A percentile compares a stretch with the other conserved stretches of the same genome.
Conservation (phyloP, 768 basidiomycete species). For the Hemileccinum rubropunctum region DNA sequence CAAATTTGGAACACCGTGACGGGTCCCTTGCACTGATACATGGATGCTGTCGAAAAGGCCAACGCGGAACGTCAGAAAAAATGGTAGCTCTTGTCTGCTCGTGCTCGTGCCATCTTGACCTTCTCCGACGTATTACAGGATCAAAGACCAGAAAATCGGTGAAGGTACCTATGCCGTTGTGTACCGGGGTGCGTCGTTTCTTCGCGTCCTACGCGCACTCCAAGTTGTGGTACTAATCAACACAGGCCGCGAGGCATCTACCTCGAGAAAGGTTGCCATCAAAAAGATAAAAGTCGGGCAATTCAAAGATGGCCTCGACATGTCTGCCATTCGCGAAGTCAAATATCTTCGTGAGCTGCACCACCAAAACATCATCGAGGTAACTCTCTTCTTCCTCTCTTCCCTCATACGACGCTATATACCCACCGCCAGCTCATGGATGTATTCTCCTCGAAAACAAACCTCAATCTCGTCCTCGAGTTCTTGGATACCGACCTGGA, state of each 20-base stretch:
- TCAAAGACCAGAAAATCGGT: conserved; percentile 78
- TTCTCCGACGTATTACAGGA: conserved; percentile 42
- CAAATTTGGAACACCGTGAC: neutral
- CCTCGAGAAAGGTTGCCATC: conserved; percentile 87
- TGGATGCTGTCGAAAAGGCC: conserved; percentile 83
- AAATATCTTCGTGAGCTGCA: conserved; percentile 93
- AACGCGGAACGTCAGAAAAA: conserved; percentile 68
- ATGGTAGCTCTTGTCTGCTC: conserved; percentile 44
- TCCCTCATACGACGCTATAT: neutral
- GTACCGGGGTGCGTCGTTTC: conserved; percentile 65
- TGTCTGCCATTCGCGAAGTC: conserved; percentile 98
- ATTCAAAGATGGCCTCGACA: conserved; percentile 97
- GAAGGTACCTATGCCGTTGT: conserved; percentile 97
- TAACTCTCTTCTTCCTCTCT: conserved; percentile 27
- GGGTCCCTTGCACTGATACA: conserved; percentile 21
- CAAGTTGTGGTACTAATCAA: conserved; percentile 3
- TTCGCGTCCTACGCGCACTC: neutral
- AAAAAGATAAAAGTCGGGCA: conserved; percentile 98
- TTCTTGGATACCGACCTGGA: conserved; percentile 96
- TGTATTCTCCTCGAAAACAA: conserved; percentile 94
- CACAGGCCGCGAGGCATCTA: conserved; percentile 69
- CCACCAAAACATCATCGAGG: conserved; percentile 95
- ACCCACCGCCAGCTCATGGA: conserved; percentile 72
- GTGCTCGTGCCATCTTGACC: conserved; percentile 5
- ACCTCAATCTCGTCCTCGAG: conserved; percentile 95